These are phyloP conservation scores for Phascolomyces articulosus DNA, from an alignment of 371 early-diverging fungal genomes.

Conservation along the genomic window DNA sequence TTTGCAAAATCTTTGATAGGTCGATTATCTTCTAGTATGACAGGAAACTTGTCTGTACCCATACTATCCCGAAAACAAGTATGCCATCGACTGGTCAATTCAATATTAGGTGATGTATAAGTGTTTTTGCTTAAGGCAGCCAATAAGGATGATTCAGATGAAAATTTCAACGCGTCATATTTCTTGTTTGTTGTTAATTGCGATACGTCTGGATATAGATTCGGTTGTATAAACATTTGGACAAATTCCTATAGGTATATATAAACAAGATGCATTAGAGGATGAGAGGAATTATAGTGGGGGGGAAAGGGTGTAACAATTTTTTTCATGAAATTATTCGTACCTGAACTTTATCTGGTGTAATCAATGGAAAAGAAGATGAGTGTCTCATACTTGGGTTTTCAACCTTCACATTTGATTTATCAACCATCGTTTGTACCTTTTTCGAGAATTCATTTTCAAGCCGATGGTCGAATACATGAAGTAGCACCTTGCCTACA, in stretches of 20 bases:
- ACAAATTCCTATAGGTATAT: not conserved
- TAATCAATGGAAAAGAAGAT: not conserved
- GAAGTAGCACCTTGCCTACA: slow-evolving; percentile 25
- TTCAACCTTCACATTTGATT: not conserved
- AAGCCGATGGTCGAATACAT: slow-evolving; percentile 23
- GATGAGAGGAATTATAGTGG: too few relatives aligned
- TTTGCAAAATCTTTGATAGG: slow-evolving; percentile 25
- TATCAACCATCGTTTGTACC: not conserved
- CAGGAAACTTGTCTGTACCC: slow-evolving; percentile 31
- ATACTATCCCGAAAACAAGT: slow-evolving; percentile 38
- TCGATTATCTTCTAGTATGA: slow-evolving; percentile 12
- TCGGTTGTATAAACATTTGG: not conserved
- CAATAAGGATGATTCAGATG: slow-evolving; percentile 1
- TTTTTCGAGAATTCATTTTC: slow-evolving; percentile 19
- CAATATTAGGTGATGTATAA: slow-evolving; percentile 3
- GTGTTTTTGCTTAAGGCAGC: not conserved
- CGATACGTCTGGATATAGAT: not conserved
- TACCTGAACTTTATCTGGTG: slow-evolving; percentile 3
- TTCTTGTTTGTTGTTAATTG: not conserved
- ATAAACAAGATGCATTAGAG: too few relatives aligned
- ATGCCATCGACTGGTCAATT: slow-evolving; percentile 35
- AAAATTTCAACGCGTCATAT: not conserved
- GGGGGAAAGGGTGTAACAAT: too few relatives aligned
- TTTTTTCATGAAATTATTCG: not conserved
- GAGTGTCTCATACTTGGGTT: not conserved